phyloP scores from a whole-genome alignment of 768 basidiomycete genomes.

The Pholiota conissans region DNA sequence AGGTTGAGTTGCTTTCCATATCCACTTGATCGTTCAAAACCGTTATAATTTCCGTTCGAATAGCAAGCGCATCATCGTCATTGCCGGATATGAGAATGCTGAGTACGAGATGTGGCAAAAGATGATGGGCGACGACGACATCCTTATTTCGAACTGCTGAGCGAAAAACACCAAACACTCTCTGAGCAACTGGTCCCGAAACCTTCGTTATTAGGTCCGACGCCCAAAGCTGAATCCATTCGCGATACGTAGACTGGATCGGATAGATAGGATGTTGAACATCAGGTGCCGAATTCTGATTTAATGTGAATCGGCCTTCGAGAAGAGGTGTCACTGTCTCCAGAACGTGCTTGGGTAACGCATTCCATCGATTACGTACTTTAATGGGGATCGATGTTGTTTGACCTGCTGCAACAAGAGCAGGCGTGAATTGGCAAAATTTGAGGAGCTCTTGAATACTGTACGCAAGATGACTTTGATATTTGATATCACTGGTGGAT shows the following conservation, averaged over 20 bases:
- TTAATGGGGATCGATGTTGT: constrained; percentile 57
- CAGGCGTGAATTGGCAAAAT: constrained; percentile 83
- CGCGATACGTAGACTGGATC: constrained; percentile 77
- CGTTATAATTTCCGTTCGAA: constrained; percentile 73
- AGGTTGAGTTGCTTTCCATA: constrained; percentile 50
- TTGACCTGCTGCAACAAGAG: constrained; percentile 59
- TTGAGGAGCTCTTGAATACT: constrained; percentile 88
- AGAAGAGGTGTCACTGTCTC: constrained; percentile 88
- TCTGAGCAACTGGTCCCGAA: constrained; percentile 54
- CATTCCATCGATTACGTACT: constrained; percentile 76
- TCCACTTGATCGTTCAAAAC: constrained; percentile 89
- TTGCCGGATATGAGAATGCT: constrained; percentile 79
- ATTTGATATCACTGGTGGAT: constrained; percentile 90
- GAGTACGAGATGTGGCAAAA: constrained; percentile 90
- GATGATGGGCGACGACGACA: constrained; percentile 88
- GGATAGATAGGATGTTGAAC: constrained; percentile 78
- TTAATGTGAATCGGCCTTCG: constrained; percentile 61
- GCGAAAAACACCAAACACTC: constrained; percentile 78
- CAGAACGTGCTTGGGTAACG: constrained; percentile 76
- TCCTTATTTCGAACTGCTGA: constrained; percentile 84
- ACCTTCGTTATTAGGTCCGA: constrained; percentile 72
- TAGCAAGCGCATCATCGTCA: constrained; percentile 58
- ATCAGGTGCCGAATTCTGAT: constrained; percentile 37
- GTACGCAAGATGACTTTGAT: constrained; percentile 87
- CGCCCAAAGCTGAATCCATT: constrained; percentile 95